Base-by-base conservation (phyloP, 106 monocot genomes). In the Phalaenopsis equestris region DNA sequence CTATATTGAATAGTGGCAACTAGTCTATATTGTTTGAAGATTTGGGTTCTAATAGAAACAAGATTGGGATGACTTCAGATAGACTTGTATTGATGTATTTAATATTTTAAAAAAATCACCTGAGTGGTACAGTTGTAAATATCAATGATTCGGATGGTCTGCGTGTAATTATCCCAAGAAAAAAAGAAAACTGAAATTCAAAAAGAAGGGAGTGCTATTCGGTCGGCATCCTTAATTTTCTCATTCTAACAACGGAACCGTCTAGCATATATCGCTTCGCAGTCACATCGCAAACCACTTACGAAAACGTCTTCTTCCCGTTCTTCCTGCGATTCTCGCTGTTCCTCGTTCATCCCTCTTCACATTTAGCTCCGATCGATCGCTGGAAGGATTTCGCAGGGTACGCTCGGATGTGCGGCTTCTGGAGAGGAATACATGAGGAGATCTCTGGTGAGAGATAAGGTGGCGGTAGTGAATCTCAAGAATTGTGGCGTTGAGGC, bases 361-460 rank as follows among this genome's bases (percentile, higher is more conserved):
- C 70, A 6, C 14, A 39, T 70, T 70, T 15, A 39, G 39, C 12
- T 70, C 39, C 14, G 76, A 52, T 52, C 76, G 49, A 49, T 47
- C 9, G 23, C 76, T 49, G 76, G 49, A 76, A 76, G 76, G 76
- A 49, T 76, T 76, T 49, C 24, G 12, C 76, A 8, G 6, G 48
- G 3, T 5, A 24, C 49, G 36, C 12, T 49, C 41, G 76, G 37
- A 37, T 10, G 15, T 24, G 52, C 74, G 74, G 74, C 43, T 16
- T 41, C n/a, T 9, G 72, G 49, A 76, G 42, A 49, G 12, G 30
- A 76, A 52, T 76, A 43, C 42, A 76, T 76, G 76, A 76, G 76
- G 76, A 76, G 76, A 47, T 76, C 23, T 3, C 42, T 17, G 76
- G 76, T 9, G 49, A 76, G 76, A 16, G 76, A 16, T 24, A 46